phyloP scores from a whole-genome alignment of 2,329 filamentous ascomycete species.

The Dothideomycetes sp. region DNA sequence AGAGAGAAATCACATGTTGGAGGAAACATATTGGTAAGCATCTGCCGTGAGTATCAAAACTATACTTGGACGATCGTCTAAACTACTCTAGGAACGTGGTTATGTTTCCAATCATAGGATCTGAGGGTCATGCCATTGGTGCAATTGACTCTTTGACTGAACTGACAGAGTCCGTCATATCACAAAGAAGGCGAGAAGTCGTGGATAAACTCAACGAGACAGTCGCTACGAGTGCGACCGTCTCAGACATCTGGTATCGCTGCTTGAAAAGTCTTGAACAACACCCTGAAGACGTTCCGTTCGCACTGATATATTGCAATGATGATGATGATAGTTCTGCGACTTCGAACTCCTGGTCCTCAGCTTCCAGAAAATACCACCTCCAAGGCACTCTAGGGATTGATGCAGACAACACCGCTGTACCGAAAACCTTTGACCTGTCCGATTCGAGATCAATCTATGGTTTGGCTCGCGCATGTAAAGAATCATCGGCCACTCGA shows the following conservation, averaged over 20 bases:
- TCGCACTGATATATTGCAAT: slow-evolving; percentile 16
- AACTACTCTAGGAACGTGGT: slow-evolving; percentile 14
- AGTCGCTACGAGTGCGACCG: slow-evolving; percentile 1
- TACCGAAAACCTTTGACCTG: slow-evolving; percentile 21
- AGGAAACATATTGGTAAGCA: slow-evolving; percentile 23
- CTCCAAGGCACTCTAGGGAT: slow-evolving; percentile 24
- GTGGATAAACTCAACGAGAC: slow-evolving; percentile 10
- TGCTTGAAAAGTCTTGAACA: slow-evolving; percentile 12
- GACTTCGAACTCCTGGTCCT: slow-evolving; percentile 8
- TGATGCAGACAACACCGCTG: slow-evolving; percentile 17
- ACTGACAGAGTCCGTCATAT: slow-evolving; percentile 10
- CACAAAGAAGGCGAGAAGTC: slow-evolving; percentile 12
- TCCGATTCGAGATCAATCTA: slow-evolving; percentile 1
- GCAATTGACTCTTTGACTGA: slow-evolving; percentile 15
- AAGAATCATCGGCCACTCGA: slow-evolving; percentile 2
- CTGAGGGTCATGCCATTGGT: slow-evolving; percentile 12
- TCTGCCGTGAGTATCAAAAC: neutral
- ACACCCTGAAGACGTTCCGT: slow-evolving; percentile 13
- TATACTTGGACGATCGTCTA: no score
- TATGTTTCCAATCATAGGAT: slow-evolving; percentile 21
- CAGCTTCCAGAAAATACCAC: slow-evolving; percentile 16
- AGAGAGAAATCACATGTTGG: slow-evolving; percentile 20
- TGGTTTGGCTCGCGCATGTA: slow-evolving; percentile 16
- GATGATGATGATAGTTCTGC: slow-evolving; percentile 17
- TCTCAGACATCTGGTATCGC: slow-evolving; percentile 13